phyloP scores from a whole-genome alignment of 768 basidiomycete genomes.

The Kwoniella dendrophila region DNA sequence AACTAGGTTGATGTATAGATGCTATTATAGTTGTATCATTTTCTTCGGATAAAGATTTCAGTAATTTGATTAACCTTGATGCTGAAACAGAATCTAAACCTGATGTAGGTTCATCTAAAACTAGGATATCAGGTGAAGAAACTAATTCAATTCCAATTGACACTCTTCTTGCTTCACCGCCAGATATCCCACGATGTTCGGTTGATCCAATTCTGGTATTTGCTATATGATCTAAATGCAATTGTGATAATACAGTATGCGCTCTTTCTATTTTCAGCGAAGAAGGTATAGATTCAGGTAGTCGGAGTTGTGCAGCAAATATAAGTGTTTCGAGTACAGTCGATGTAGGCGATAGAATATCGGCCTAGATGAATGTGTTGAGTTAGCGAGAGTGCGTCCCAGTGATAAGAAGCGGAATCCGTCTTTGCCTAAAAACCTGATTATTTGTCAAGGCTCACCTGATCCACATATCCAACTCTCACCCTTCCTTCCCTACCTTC shows the following conservation, averaged over 20 bases:
- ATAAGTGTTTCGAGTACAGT: constrained; percentile 79
- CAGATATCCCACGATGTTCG: constrained; percentile 79
- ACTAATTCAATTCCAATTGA: constrained; percentile 89
- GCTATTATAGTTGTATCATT: constrained; percentile 68
- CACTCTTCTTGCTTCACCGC: constrained; percentile 86
- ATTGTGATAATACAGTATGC: constrained; percentile 67
- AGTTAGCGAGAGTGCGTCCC: neutral
- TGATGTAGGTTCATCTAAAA: constrained; percentile 78
- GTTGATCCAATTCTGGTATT: constrained; percentile 74
- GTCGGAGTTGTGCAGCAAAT: constrained; percentile 80
- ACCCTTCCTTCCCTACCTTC: constrained; percentile 52
- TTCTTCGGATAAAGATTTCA: constrained; percentile 74
- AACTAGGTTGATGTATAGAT: constrained; percentile 85
- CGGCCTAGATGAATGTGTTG: constrained; percentile 62
- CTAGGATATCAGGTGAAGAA: constrained; percentile 77
- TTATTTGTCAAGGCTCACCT: constrained; percentile 38
- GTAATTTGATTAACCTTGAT: constrained; percentile 72
- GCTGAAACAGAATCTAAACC: constrained; percentile 89
- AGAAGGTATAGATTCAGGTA: constrained; percentile 63
- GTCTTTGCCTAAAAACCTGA: neutral
- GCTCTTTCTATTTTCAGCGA: constrained; percentile 59
- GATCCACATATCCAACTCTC: constrained; percentile 79
- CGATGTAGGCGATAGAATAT: constrained; percentile 75
- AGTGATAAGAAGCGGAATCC: constrained; percentile 6
- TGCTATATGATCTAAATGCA: constrained; percentile 72